Base-by-base conservation (phyloP, 1,284 basidiomycete genomes). In the Tausonia pullulans region DNA sequence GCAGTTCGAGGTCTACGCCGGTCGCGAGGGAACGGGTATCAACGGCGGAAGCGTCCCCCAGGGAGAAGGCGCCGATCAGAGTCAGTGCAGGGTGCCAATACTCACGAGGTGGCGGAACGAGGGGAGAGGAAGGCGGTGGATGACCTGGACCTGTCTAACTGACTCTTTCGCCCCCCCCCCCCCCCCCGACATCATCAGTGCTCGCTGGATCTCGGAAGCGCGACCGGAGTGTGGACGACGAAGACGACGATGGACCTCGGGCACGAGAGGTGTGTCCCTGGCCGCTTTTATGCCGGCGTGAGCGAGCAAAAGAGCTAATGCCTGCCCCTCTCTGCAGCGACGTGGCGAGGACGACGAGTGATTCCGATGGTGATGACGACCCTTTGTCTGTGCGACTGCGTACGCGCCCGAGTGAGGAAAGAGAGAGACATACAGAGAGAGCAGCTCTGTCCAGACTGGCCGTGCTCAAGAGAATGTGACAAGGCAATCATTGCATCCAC, bases 1-100 rank as follows among this genome's bases (percentile, higher is more conserved):
- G 66, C 91, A 97, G 74, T 80, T 80, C 70, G 89, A 90, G 73
- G 85, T 95, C 40, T 98, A 98, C 76, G 84, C 85, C 3, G 85
- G 85, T 4, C 84, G 87, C 71, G 85, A 88, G 64, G 85, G 87
- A 43, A 83, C 88, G 62, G 85, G 86, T 60, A 84, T 86, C 66
- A 87, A 89, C 64, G 90, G 90, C 27, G 83, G 87, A 66, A 90
- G 91, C 61, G 92, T 81, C 0, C 80, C 80, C 4, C 70, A 69
- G 10, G 80, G 80, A 48, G 75, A 76, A 60, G 74, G 73, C 2
- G 70, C 61, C 3, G 65, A 66, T 56, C 61, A 61, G 46, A 58
- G 65, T 66, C 13, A 53, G 65, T 66, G 11, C n/a, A 3, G 1
- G 3, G 7, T 11, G 13, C 27, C 8, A 16, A 3, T 27, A 3